Base-by-base conservation (phyloP, 257 asterid species). In the Plantago major region DNA sequence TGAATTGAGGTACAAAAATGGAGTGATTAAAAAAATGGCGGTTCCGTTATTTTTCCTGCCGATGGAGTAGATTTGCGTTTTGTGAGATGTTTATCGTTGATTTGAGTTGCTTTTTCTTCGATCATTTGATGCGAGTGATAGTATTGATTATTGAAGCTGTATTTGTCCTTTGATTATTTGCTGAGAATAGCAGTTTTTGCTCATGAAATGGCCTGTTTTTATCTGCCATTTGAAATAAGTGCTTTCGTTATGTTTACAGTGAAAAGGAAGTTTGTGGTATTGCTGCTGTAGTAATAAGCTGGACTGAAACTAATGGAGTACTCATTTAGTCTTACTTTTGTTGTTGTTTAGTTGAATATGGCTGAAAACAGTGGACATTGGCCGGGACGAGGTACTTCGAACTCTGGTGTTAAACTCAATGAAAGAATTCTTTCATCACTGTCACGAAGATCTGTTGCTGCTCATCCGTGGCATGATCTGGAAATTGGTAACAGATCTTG, bases 391-490 rank as follows among this genome's bases (percentile, higher is more conserved):
- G 60, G 66, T 58, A 59, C 67, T 7, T 77, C 58, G 17, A 77
- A 47, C 60, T 47, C 80, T 51, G 79, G 65, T 46, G 73, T 47
- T 63, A 76, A 58, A 58, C 92, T 90, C 46, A 87, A 87, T 66
- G 90, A 90, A 70, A 76, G 96, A 76, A 90, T 90, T 54, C 86
- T 87, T 48, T 81, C 90, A 49, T 85, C 97, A 19, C 77, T 90
- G 89, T 75, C 93, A 0, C 72, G 83, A 46, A 75, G 84, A 76
- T 68, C 95, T 7, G 74, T 83, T 53, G 96, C 97, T 73, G 96
- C 96, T 65, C 96, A 90, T 78, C 97, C 97, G 8, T 87, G 96
- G 97, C 97, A 90, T 76, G 97, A 90, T 77, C 79, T 90, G 76
- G 96, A 90, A 73, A 90, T 90, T n/a, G 97, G 96, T 82, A 74